Evolutionary conservation across 2,329 filamentous ascomycete genomes (phyloP).

Genomic region (Ampelomyces quisqualis): DNA sequence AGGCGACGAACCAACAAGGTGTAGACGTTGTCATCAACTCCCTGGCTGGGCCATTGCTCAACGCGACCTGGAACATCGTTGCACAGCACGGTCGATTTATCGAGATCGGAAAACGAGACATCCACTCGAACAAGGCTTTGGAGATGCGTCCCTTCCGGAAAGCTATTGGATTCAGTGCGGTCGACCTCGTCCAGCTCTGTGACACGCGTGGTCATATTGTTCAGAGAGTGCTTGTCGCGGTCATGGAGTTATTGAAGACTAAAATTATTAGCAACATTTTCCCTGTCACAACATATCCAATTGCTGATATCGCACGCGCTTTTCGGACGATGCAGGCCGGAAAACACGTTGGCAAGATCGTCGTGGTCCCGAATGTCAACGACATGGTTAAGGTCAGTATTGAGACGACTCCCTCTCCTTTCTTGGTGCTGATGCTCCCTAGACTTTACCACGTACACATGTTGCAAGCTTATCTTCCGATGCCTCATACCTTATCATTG

Average conservation of each 20-base stretch:
- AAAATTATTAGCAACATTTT: too few species aligned
- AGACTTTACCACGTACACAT: too few species aligned
- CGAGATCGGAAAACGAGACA: constrained; percentile 12
- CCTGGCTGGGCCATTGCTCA: constrained; percentile 26
- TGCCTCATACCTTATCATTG: constrained; percentile 24
- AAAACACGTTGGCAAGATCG: constrained; percentile 1
- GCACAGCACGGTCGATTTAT: constrained; percentile 32
- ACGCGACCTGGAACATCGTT: constrained; percentile 18
- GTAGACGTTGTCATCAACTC: constrained; percentile 27
- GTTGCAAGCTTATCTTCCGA: constrained; percentile 1
- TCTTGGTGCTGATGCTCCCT: too few species aligned
- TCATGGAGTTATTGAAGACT: too few species aligned
- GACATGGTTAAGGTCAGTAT: neutral
- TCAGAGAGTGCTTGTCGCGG: too few species aligned
- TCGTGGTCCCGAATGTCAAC: neutral
- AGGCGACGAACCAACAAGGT: constrained; percentile 11
- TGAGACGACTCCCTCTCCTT: too few species aligned
- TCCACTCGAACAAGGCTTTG: neutral
- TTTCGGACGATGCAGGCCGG: constrained; percentile 9
- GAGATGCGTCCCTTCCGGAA: constrained; percentile 4
- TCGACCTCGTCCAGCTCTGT: constrained; percentile 15
- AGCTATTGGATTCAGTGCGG: too few species aligned
- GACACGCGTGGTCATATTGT: too few species aligned
- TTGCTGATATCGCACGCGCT: neutral
- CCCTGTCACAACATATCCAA: too few species aligned